A percentile compares a stretch with the other conserved stretches of the same genome.
These are phyloP conservation scores for Halteria grandinella DNA, from an alignment of 73 alveolate genomes.

Conservation along the genomic window DNA sequence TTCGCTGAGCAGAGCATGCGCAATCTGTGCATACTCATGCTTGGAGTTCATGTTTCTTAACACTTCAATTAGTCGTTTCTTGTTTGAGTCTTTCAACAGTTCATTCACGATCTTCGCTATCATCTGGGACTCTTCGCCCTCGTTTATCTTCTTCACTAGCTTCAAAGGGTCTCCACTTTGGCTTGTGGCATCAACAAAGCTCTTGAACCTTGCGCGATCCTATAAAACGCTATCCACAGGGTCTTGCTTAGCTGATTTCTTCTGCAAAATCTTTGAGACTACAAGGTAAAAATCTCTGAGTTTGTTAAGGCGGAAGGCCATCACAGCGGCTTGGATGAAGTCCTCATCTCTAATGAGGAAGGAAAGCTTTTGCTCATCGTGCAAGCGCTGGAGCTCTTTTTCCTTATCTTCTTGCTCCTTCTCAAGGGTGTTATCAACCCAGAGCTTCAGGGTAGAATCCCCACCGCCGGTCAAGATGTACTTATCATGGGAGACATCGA, in stretches of 20 bases:
- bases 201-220: constrained; percentile 18
- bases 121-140: not conserved
- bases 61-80: constrained; percentile 48
- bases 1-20: constrained; percentile 46
- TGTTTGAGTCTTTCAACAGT: constrained; percentile 37
- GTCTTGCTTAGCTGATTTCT: constrained; percentile 38
- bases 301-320: constrained; percentile 87
- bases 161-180: constrained; percentile 38
- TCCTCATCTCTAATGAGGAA: constrained; percentile 81
- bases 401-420: constrained; percentile 79
- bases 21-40: constrained; percentile 43
- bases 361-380: constrained; percentile 85
- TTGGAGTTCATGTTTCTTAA: constrained; percentile 69
- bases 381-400: constrained; percentile 71
- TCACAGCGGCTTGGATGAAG: constrained; percentile 88
- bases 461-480: constrained; percentile 93
- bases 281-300: constrained; percentile 80
- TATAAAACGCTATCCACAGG: constrained; percentile 23
- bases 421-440: constrained; percentile 92
- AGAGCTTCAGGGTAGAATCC: constrained; percentile 89
- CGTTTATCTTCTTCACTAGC: not conserved
- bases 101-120: constrained; percentile 40
- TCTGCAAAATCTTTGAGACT: constrained; percentile 72
- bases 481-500: constrained; percentile 79
- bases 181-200: constrained; percentile 3